Evolutionary conservation across 2,329 filamentous ascomycete genomes (phyloP).

Genomic region (Aspergillus puulaauensis): DNA sequence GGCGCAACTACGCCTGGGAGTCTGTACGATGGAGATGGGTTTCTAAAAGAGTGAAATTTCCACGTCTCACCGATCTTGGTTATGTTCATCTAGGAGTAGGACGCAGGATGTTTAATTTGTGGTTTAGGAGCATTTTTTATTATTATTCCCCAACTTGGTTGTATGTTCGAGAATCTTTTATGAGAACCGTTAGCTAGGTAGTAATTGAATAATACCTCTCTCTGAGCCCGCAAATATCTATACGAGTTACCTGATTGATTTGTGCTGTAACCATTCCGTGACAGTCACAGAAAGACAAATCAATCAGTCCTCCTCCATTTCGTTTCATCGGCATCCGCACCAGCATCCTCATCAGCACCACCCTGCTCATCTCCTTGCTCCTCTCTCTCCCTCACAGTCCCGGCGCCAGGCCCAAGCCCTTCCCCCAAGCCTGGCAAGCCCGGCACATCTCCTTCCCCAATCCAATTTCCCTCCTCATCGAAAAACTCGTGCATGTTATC

Average conservation of each 20-base stretch:
- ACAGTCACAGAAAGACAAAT: background rate
- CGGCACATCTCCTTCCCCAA: slow-evolving; percentile 50
- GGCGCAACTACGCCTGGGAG: slow-evolving; percentile 44
- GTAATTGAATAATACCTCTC: background rate
- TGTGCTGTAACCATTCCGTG: background rate
- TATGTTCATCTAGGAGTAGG: background rate
- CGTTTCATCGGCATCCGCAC: slow-evolving; percentile 37
- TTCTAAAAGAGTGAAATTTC: slow-evolving; percentile 33
- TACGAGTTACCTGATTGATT: background rate
- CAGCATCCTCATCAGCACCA: slow-evolving; percentile 25
- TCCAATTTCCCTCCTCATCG: slow-evolving; percentile 78
- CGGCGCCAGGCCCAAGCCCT: slow-evolving; percentile 62
- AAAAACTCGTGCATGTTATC: slow-evolving; percentile 87
- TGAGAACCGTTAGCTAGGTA: slow-evolving; percentile 1
- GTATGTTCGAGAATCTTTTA: background rate
- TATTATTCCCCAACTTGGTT: background rate
- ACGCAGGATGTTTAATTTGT: background rate
- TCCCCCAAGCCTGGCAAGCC: slow-evolving; percentile 48
- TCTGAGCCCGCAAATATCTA: background rate
- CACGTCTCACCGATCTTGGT: background rate
- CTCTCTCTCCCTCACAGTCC: slow-evolving; percentile 61
- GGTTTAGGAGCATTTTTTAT: background rate
- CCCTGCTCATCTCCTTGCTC: slow-evolving; percentile 48
- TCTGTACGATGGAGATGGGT: slow-evolving; percentile 46
- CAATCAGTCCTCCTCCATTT: slow-evolving; percentile 56